A percentile compares a stretch with the other conserved stretches of the same genome.
Conservation (phyloP, 2,329 filamentous ascomycete genomes). For the Trichoderma sp. region DNA sequence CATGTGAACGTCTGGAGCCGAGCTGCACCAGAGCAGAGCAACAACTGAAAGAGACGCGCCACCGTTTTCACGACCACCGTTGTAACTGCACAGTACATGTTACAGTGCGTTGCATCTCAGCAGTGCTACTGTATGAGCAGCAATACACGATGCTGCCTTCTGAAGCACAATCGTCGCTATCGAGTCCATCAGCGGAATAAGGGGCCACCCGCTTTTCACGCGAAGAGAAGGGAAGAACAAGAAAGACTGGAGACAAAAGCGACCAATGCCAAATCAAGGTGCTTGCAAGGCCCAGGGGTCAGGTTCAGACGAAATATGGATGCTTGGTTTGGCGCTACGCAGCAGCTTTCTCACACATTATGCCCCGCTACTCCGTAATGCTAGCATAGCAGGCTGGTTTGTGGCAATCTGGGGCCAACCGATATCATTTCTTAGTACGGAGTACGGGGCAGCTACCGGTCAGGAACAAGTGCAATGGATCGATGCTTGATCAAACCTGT, state of each 20-base stretch:
- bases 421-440: constrained; percentile 3
- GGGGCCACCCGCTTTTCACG: constrained; percentile 5
- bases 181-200: background rate
- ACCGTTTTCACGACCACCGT: background rate
- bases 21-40: background rate
- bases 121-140: background rate
- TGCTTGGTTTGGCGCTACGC: constrained; percentile 17
- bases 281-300: background rate
- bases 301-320: background rate
- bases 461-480: background rate
- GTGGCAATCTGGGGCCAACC: constrained; percentile 18
- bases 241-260: background rate
- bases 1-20: constrained; percentile 20
- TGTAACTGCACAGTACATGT: background rate
- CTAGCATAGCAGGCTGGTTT: constrained; percentile 1
- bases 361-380: constrained; percentile 15
- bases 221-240: background rate
- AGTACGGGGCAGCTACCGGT: constrained; percentile 11
- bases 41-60: background rate
- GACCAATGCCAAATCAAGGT: background rate
- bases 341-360: constrained; percentile 4
- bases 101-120: background rate
- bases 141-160: background rate
- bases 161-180: background rate
- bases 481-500: background rate